A percentile compares a stretch with the other conserved stretches of the same genome.
Conservation (phyloP, 192 early-diverging fungal species). For the Kickxella alabastrina region DNA sequence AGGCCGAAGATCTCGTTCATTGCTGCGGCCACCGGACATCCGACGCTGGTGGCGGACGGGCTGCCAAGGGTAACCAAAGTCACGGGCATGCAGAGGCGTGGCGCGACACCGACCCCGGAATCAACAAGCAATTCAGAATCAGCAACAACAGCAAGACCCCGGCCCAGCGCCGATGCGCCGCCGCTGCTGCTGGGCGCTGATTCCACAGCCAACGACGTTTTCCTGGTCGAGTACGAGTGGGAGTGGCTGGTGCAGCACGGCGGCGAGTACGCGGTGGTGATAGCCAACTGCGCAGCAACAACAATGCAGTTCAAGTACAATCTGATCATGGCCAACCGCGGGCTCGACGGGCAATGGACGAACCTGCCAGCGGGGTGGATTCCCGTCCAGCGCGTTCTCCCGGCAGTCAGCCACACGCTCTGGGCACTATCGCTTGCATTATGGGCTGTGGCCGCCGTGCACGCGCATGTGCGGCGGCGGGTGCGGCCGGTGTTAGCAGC, state of each 20-base stretch:
- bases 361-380: conserved; percentile 48
- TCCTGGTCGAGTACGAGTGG: conserved; percentile 50
- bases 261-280: conserved; percentile 48
- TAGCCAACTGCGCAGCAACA: conserved; percentile 46
- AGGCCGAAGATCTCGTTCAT: conserved; percentile 36
- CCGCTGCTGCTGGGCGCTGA: conserved; percentile 30
- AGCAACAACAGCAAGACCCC: not conserved
- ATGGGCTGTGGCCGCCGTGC: conserved; percentile 17
- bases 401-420: conserved; percentile 26
- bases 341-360: conserved; percentile 41
- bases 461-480: not conserved
- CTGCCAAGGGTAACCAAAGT: conserved; percentile 20
- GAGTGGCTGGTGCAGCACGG: conserved; percentile 39
- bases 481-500: conserved; percentile 12
- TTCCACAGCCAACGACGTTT: conserved; percentile 34
- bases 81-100: conserved; percentile 23
- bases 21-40: conserved; percentile 10
- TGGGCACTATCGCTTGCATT: conserved; percentile 21
- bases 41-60: conserved; percentile 12
- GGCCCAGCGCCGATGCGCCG: not conserved
- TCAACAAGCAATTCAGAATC: not conserved
- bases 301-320: conserved; percentile 53
- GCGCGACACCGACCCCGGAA: not conserved
- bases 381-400: conserved; percentile 36
- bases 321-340: conserved; percentile 47